A percentile compares a stretch with the other conserved stretches of the same genome.
These are phyloP conservation scores for Podosphaera xanthii DNA, from an alignment of 2,329 filamentous ascomycete genomes.

Conservation along the genomic window DNA sequence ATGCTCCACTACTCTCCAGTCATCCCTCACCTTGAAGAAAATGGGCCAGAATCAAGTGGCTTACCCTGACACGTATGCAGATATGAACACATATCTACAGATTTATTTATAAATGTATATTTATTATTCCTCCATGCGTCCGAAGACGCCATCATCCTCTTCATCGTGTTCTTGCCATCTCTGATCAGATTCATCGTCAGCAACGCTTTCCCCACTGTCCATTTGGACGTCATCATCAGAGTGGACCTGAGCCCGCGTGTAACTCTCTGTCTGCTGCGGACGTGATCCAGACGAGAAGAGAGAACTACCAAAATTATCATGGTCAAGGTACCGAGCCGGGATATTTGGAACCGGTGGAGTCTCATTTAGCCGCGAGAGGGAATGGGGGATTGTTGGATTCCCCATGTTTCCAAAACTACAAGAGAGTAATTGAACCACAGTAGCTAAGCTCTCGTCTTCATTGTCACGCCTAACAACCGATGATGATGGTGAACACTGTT, in stretches of 20 bases:
- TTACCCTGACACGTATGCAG: not conserved
- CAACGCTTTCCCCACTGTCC: conserved; percentile 38
- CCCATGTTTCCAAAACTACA: conserved; percentile 49
- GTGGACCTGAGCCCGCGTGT: conserved; percentile 32
- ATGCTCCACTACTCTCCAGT: not conserved
- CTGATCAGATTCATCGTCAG: conserved; percentile 38
- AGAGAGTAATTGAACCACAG: conserved; percentile 71
- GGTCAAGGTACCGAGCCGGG: conserved; percentile 53
- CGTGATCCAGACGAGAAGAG: conserved; percentile 32
- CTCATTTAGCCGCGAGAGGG: conserved; percentile 41
- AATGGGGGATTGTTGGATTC: conserved; percentile 42
- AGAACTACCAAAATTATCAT: conserved; percentile 32
- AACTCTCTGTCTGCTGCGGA: conserved; percentile 41
- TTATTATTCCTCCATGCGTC: conserved; percentile 70
- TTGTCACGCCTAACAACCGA: conserved; percentile 47
- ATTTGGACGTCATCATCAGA: conserved; percentile 41
- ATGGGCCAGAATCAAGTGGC: not conserved
- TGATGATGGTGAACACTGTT: conserved; percentile 56
- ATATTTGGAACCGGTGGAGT: conserved; percentile 74
- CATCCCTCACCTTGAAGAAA: too few relatives aligned
- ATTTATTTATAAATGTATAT: not conserved
- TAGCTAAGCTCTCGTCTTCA: conserved; percentile 68
- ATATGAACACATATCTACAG: not conserved
- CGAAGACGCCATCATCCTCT: conserved; percentile 89
- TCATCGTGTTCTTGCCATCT: conserved; percentile 48